Evolutionary conservation across 768 basidiomycete genomes (phyloP), one percentile per base, ranked within the genome.

Genomic region (Collybiopsis luxurians): DNA sequence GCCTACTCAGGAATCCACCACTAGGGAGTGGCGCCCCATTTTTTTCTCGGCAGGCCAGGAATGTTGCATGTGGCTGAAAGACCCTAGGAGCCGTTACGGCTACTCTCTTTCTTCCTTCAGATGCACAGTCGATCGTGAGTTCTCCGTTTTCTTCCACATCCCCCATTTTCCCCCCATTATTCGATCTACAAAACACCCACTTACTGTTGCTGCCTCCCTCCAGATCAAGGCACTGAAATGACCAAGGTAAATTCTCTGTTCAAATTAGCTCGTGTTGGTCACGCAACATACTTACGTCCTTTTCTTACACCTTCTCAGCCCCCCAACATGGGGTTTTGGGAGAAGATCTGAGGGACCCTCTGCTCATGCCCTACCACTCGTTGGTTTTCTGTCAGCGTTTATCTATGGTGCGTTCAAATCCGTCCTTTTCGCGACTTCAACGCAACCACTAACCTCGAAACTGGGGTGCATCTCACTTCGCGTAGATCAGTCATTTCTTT

Each of bases 51-150:
- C 43, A 7, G 54, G 54, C 13, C 27, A 46, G 26, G 54, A 55
- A 15, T 55, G 54, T 27, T 55, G 54, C 30, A 47, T 55, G 21
- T 55, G 54, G 54, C 43, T 55, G 17, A 26, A 26, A 31, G 54
- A 55, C 34, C 30, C 28, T 21, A 55, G 27, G 5, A 46, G 40
- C 17, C 43, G 45, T 3, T 38, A 7, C 12, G 54, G 54, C 5
- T 30, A 44, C 27, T 44, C 34, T 3, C 23, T 55, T 9, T 46
- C 21, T 12, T 45, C 45, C 2, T 55, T 55, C 30, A 23, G 54
- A 38, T 55, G 54, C 23, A 19, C 44, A 28, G 21, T 24, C 17
- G 54, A 55, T 44, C 54, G 54, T 55, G 38, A 34, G 54, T 55
- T 43, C 13, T 19, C 39, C 2, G 26, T 54, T 12, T 54, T 24